phyloP scores from a whole-genome alignment of 192 early-diverging fungal genomes.

The Rhizophagus clarus region DNA sequence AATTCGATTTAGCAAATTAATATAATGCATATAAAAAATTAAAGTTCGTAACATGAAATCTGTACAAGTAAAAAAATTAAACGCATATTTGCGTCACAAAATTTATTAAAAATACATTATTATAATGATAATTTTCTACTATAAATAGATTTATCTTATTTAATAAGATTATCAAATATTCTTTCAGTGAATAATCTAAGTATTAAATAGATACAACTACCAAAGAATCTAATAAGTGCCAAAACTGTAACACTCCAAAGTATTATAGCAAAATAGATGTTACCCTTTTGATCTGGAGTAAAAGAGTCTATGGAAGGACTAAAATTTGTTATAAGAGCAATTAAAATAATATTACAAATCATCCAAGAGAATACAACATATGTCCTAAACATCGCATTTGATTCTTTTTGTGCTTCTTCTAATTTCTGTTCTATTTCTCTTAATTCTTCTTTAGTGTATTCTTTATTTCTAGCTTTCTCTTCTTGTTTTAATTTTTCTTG shows the following conservation, averaged over 20 bases:
- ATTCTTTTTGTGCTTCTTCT: slow-evolving; percentile 76
- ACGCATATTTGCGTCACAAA: too few species aligned
- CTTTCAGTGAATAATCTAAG: slow-evolving; percentile 52
- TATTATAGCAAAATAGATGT: slow-evolving; percentile 62
- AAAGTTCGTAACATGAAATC: too few species aligned
- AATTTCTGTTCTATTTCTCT: slow-evolving; percentile 60
- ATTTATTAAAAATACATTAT: too few species aligned
- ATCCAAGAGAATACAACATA: slow-evolving; percentile 78
- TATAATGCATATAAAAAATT: too few species aligned
- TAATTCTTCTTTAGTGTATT: slow-evolving; percentile 52
- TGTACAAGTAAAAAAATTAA: too few species aligned
- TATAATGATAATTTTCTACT: too few species aligned
- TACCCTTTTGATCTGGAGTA: slow-evolving; percentile 39
- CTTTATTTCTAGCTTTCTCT: neutral
- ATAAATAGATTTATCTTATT: neutral
- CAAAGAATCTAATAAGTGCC: slow-evolving; percentile 67
- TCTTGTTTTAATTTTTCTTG: too few species aligned
- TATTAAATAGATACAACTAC: slow-evolving; percentile 67
- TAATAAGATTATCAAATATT: neutral
- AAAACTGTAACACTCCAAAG: slow-evolving; percentile 77
- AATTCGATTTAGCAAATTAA: too few species aligned
- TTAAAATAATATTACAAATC: slow-evolving; percentile 68
- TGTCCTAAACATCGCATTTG: slow-evolving; percentile 83
- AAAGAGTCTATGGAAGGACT: slow-evolving; percentile 33
- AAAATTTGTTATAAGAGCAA: slow-evolving; percentile 64